phyloP scores from a whole-genome alignment of 306 rosid genomes.

The Malus sieversii region DNA sequence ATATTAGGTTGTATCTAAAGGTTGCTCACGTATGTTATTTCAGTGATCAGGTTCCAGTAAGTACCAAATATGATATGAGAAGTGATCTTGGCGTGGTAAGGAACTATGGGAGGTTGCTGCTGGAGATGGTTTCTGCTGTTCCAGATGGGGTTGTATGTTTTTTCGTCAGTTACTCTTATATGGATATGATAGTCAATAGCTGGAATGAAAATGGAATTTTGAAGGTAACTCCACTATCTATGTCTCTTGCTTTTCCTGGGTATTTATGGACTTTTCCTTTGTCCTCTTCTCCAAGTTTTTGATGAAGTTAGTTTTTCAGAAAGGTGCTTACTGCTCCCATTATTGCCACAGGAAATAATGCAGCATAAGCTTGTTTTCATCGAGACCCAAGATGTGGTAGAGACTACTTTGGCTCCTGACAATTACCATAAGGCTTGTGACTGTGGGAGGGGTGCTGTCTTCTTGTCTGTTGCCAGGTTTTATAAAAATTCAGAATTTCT shows the following conservation, averaged over 20 bases:
- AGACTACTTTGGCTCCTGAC: slow-evolving; percentile 93
- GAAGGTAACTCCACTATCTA: slow-evolving; percentile 41
- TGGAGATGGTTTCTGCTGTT: slow-evolving; percentile 96
- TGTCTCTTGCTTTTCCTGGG: slow-evolving; percentile 1
- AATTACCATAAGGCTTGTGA: slow-evolving; percentile 96
- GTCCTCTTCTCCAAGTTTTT: background rate
- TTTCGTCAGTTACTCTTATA: slow-evolving; percentile 90
- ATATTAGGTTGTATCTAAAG: background rate
- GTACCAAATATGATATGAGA: slow-evolving; percentile 97
- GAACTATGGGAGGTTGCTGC: slow-evolving; percentile 86
- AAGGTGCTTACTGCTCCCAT: slow-evolving; percentile 15
- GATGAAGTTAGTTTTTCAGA: background rate
- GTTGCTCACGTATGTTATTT: slow-evolving; percentile 18
- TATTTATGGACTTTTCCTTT: background rate
- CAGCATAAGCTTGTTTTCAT: slow-evolving; percentile 92
- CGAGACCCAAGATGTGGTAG: slow-evolving; percentile 94
- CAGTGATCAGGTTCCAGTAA: slow-evolving; percentile 97
- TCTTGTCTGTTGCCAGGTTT: slow-evolving; percentile 93
- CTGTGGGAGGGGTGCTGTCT: slow-evolving; percentile 97
- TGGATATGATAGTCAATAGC: slow-evolving; percentile 88
- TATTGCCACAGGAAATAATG: slow-evolving; percentile 74
- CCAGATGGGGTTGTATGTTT: slow-evolving; percentile 94
- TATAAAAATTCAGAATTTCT: slow-evolving; percentile 3
- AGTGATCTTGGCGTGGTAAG: slow-evolving; percentile 93
- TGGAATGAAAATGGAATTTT: slow-evolving; percentile 94